phyloP scores from a whole-genome alignment of 192 early-diverging fungal species.

The Geranomyces variabilis region DNA sequence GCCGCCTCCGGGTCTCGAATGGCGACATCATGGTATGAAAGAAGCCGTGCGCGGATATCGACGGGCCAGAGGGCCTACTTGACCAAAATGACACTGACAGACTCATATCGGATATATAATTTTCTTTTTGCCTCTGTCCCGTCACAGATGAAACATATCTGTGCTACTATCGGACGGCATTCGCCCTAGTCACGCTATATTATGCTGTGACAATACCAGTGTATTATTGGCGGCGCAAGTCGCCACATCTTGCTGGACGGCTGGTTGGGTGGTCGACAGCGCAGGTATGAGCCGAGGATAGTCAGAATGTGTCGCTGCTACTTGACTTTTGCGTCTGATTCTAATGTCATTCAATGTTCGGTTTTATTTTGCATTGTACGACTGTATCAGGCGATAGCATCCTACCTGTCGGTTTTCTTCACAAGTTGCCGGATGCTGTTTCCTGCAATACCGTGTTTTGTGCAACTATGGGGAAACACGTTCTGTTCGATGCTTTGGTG shows the following conservation, averaged over 20 bases:
- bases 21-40: too few relatives aligned
- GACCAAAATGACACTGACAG: too few relatives aligned
- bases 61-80: too few relatives aligned
- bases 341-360: background rate
- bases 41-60: too few relatives aligned
- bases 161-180: too few relatives aligned
- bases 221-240: background rate
- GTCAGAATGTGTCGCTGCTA: too few relatives aligned
- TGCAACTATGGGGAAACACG: constrained; percentile 15
- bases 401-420: background rate
- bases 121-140: too few relatives aligned
- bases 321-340: too few relatives aligned
- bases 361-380: background rate
- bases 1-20: too few relatives aligned
- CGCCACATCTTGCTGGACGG: constrained; percentile 3
- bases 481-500: constrained; percentile 7
- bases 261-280: constrained; percentile 4
- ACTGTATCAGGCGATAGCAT: background rate
- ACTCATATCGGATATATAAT: too few relatives aligned
- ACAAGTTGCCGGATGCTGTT: background rate
- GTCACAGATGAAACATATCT: too few relatives aligned
- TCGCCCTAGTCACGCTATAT: too few relatives aligned
- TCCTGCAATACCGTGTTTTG: constrained; percentile 11
- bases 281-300: constrained; percentile 4
- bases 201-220: background rate